phyloP scores from a whole-genome alignment of 768 basidiomycete species.

The Dioszegia crocea region DNA sequence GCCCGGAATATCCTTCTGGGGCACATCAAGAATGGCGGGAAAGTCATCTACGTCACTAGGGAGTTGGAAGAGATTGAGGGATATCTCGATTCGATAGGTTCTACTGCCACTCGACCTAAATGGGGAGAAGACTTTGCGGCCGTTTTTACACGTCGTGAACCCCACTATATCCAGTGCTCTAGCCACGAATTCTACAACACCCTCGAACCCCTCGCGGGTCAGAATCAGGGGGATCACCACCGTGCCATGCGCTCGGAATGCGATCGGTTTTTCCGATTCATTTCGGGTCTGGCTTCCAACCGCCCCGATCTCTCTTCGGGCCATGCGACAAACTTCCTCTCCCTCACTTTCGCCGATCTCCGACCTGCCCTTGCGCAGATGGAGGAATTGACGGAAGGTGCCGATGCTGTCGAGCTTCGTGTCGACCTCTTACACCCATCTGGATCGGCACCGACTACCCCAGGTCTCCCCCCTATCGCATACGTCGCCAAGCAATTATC shows the following conservation, averaged over 20 bases:
- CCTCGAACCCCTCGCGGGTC: conserved; percentile 44
- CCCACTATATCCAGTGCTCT: conserved; percentile 79
- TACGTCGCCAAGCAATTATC: conserved; percentile 81
- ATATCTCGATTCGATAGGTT: conserved; percentile 61
- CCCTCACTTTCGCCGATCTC: conserved; percentile 85
- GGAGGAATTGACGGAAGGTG: conserved; percentile 71
- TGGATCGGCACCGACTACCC: conserved; percentile 52
- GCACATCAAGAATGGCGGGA: conserved; percentile 61
- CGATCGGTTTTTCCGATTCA: conserved; percentile 79
- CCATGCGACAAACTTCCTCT: conserved; percentile 82
- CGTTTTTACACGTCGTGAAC: conserved; percentile 74
- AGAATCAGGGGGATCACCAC: conserved; percentile 51
- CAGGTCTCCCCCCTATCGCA: conserved; percentile 60
- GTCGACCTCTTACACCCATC: conserved; percentile 74
- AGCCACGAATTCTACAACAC: conserved; percentile 79
- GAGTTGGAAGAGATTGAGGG: conserved; percentile 73
- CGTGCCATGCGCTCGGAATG: conserved; percentile 58
- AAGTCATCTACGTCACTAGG: conserved; percentile 79
- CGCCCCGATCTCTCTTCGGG: conserved; percentile 48
- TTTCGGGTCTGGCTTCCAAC: conserved; percentile 70
- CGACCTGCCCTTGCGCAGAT: conserved; percentile 64
- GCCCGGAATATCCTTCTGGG: conserved; percentile 68
- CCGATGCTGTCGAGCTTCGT: conserved; percentile 88
- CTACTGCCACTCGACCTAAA: conserved; percentile 73
- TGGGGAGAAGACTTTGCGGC: conserved; percentile 82